Percentiles rank a stretch among this genome's conserved stretches.
Evolutionary conservation across 2,329 filamentous ascomycete species (phyloP).

Genomic region (Scedosporium aurantiacum): DNA sequence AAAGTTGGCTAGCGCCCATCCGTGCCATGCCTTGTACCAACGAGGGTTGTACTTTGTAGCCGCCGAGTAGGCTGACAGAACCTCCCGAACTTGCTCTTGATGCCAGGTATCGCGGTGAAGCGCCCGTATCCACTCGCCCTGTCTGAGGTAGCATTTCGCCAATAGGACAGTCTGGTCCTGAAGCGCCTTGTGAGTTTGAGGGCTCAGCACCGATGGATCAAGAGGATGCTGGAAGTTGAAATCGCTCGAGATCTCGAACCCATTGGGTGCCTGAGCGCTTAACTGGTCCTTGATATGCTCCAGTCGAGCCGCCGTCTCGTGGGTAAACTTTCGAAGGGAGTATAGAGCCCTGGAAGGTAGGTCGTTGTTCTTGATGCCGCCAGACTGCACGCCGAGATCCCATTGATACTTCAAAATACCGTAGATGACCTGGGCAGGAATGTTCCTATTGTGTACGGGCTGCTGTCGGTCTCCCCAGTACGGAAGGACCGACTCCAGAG

Average conservation of each 20-base stretch:
- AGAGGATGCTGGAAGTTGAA: slow-evolving; percentile 38
- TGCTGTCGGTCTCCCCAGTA: slow-evolving; percentile 31
- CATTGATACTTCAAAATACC: slow-evolving; percentile 97
- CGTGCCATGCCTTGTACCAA: slow-evolving; percentile 99
- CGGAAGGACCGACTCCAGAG: slow-evolving; percentile 49
- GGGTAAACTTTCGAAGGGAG: slow-evolving; percentile 50
- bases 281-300: slow-evolving; percentile 43
- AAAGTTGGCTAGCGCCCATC: slow-evolving; percentile 96
- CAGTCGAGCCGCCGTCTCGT: slow-evolving; percentile 43
- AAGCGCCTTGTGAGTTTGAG: slow-evolving; percentile 40
- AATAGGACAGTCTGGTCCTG: slow-evolving; percentile 60
- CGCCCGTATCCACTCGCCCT: slow-evolving; percentile 89
- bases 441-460: slow-evolving; percentile 26
- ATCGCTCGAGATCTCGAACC: slow-evolving; percentile 32
- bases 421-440: slow-evolving; percentile 74
- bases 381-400: slow-evolving; percentile 62
- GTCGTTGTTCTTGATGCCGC: slow-evolving; percentile 26
- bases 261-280: slow-evolving; percentile 32
- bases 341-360: slow-evolving; percentile 44
- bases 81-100: slow-evolving; percentile 73
- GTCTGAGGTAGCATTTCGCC: slow-evolving; percentile 89
- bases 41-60: slow-evolving; percentile 89
- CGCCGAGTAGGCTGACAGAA: slow-evolving; percentile 79
- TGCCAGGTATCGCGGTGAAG: slow-evolving; percentile 85
- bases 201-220: slow-evolving; percentile 33